These are phyloP conservation scores for Sphaerulina musiva DNA, from an alignment of 2,329 filamentous ascomycete species.

Conservation along the genomic window DNA sequence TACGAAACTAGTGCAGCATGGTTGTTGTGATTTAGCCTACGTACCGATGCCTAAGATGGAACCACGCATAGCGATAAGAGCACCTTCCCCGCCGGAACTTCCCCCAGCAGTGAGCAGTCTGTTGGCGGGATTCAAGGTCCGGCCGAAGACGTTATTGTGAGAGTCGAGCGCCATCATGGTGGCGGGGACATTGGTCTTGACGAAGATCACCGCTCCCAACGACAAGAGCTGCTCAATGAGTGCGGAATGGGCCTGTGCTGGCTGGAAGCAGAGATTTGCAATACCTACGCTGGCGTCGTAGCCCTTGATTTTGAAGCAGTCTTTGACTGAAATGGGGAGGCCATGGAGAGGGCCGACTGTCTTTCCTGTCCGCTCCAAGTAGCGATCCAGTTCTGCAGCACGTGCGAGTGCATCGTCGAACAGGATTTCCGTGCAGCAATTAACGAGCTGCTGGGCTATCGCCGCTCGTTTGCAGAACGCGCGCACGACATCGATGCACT, in stretches of 20 bases:
- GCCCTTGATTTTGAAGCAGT: constrained; percentile 34
- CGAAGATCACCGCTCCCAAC: constrained; percentile 45
- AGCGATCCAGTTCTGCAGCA: constrained; percentile 38
- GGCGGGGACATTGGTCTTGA: constrained; percentile 51
- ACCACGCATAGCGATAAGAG: constrained; percentile 45
- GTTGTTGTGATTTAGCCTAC: constrained; percentile 20
- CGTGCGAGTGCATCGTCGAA: constrained; percentile 35
- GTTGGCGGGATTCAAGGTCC: constrained; percentile 46
- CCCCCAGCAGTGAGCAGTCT: constrained; percentile 46
- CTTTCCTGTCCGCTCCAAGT: constrained; percentile 31
- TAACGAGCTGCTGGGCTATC: constrained; percentile 43
- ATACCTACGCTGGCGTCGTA: constrained; percentile 39
- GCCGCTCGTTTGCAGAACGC: constrained; percentile 46
- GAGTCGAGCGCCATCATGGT: constrained; percentile 43
- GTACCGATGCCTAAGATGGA: constrained; percentile 45
- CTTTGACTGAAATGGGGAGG: constrained; percentile 34
- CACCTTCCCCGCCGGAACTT: constrained; percentile 49
- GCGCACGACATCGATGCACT: constrained; percentile 21
- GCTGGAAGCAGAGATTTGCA: constrained; percentile 40
- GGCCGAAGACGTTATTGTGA: constrained; percentile 48
- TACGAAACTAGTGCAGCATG: neutral
- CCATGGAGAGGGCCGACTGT: constrained; percentile 44
- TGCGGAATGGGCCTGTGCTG: constrained; percentile 47
- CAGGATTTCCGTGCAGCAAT: constrained; percentile 42
- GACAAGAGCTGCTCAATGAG: constrained; percentile 42